Conservation (phyloP, 2,329 filamentous ascomycete genomes). For the Raffaelea albimanens region DNA sequence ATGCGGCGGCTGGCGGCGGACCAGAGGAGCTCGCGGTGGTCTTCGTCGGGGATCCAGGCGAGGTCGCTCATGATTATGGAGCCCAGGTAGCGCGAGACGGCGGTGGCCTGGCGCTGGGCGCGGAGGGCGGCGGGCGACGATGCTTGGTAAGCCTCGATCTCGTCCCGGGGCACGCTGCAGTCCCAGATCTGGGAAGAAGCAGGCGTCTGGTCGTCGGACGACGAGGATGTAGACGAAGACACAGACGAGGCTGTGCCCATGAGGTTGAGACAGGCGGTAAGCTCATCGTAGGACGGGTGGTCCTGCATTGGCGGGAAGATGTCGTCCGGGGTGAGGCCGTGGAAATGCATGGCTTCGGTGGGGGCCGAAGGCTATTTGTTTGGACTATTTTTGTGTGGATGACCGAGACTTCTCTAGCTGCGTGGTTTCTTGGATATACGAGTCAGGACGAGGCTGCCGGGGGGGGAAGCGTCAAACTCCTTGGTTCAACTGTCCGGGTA, state of each 20-base stretch:
- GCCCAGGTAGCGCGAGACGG: constrained; percentile 57
- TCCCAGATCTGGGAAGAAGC: constrained; percentile 48
- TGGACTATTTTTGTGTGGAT: too few relatives aligned
- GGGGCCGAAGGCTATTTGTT: too few relatives aligned
- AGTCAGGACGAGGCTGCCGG: too few relatives aligned
- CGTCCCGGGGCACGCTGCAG: constrained; percentile 28
- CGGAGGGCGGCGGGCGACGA: constrained; percentile 32
- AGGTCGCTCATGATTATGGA: constrained; percentile 59
- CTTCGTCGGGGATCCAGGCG: constrained; percentile 59
- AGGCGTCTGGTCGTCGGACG: constrained; percentile 9
- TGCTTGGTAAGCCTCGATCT: constrained; percentile 26
- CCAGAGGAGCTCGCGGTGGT: constrained; percentile 62
- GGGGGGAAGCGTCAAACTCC: too few relatives aligned
- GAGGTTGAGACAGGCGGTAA: constrained; percentile 56
- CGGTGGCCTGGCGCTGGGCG: constrained; percentile 25
- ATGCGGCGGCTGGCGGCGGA: constrained; percentile 69
- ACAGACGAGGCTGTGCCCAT: constrained; percentile 26
- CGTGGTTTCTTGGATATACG: neutral
- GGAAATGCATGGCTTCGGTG: constrained; percentile 8
- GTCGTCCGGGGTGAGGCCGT: constrained; percentile 19
- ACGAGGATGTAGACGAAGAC: constrained; percentile 19
- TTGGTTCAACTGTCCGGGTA: too few relatives aligned
- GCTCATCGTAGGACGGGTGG: constrained; percentile 54
- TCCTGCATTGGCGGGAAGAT: constrained; percentile 80
- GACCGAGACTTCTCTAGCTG: too few relatives aligned